Conservation (phyloP, 179 eudicot genomes). For the Beta lomatogona region DNA sequence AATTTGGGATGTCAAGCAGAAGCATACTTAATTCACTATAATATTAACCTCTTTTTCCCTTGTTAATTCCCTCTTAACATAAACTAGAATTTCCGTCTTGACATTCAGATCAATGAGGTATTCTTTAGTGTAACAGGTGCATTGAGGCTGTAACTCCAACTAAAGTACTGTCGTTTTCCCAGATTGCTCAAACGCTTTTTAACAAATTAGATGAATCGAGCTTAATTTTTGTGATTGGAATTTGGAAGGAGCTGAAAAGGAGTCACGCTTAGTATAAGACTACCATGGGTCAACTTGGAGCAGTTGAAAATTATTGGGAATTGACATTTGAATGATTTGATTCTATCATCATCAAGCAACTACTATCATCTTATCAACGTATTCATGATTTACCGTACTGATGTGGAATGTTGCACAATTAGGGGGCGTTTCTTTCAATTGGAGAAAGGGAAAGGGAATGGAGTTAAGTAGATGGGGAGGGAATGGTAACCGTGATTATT, state of each 20-base stretch:
- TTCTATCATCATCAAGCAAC: not conserved
- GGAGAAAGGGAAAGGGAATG: no score
- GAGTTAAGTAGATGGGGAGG: no score
- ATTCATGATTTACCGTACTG: not conserved
- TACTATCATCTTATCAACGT: not conserved
- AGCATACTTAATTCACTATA: no score
- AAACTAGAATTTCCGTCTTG: not conserved
- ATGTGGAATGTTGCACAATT: not conserved
- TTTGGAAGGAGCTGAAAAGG: not conserved
- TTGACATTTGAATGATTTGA: not conserved
- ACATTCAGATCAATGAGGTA: not conserved
- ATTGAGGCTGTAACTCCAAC: not conserved
- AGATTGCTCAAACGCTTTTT: not conserved
- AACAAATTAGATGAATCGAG: not conserved
- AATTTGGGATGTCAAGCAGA: no score
- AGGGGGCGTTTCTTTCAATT: no score
- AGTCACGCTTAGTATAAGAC: not conserved
- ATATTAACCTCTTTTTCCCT: no score
- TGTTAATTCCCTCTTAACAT: not conserved
- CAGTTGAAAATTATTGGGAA: conserved; percentile 1
- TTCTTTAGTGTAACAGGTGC: not conserved
- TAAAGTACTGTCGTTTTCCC: conserved; percentile 13
- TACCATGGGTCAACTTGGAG: conserved; percentile 17
- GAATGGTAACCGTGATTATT: no score
- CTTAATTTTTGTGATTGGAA: not conserved